Evolutionary conservation across 176 grass and related monocot species (phyloP), one percentile per base, ranked within the genome.

Genomic region (Neostapfia colusana): DNA sequence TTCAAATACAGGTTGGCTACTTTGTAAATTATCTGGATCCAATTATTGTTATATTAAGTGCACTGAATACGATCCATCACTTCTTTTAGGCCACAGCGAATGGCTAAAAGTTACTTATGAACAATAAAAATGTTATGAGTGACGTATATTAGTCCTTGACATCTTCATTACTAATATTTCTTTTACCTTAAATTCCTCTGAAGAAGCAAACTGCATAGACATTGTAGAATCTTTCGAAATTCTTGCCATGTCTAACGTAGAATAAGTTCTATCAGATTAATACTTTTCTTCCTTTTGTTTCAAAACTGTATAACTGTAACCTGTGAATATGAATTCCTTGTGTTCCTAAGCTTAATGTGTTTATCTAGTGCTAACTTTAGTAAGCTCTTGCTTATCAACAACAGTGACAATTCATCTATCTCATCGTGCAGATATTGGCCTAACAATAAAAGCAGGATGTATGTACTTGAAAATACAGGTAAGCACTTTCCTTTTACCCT

Each of bases 371-470:
- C 4, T 59, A 56, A 17, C 56, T 45, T 74, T 50, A 56, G 10
- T 63, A 73, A 31, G 41, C 8, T 72, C 51, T 79, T 68, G 41
- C 42, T 45, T 63, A 44, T 78, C 78, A 11, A 35, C 11, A 57
- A 66, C 9, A 70, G 14, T 79, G 44, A 88, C 69, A 81, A 44
- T 65, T 17, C 62, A 72, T 55, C 13, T 70, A 48, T 73, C 21
- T 73, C 34, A 31, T 45, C 48, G 37, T 79, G 26, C 80, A 99
- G 95, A 69, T 99, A 90, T 71, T 99, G 92, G 95, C 92, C 92
- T 11, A 99, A 99, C 62, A 99, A 99, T 66, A 92, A 89, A 70
- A 93, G 95, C 81, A 99, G 89, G 80, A 99, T 99, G 95, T 99
- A 99, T 78, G 82, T 99, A 67, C 91, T 99, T 65, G 95, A 95